phyloP scores from a whole-genome alignment of 345 rosid genomes.

The Hypericum perforatum region DNA sequence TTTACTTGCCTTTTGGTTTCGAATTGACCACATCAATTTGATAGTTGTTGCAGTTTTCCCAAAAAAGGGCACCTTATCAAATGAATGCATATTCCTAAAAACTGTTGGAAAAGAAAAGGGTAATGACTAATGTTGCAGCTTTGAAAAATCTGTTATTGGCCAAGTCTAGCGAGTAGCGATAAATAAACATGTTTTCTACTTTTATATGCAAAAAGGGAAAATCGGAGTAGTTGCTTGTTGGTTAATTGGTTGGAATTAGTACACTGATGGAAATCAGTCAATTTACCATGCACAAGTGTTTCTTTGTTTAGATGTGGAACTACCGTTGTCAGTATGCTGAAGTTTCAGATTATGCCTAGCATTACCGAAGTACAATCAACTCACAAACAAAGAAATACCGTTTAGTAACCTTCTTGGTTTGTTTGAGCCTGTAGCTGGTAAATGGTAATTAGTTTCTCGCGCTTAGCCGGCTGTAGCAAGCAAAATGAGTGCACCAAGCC shows the following conservation, averaged over 20 bases:
- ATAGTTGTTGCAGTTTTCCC: slow-evolving; percentile 10
- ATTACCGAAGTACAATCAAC: no score
- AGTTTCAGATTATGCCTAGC: no score
- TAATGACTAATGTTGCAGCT: neutral
- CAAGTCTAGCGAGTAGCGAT: neutral
- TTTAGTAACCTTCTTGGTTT: no score
- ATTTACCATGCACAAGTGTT: no score
- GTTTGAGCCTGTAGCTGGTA: no score
- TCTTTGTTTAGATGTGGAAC: no score
- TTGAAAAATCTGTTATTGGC: neutral
- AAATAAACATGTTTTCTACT: neutral
- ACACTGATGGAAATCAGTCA: no score
- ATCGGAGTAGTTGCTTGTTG: neutral
- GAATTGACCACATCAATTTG: slow-evolving; percentile 4
- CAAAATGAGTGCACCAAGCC: no score
- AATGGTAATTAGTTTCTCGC: no score
- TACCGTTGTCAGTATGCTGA: no score
- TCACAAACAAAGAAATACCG: no score
- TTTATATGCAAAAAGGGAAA: neutral
- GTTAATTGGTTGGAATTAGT: neutral
- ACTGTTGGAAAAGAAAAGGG: neutral
- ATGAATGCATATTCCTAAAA: neutral
- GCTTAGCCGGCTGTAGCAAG: no score
- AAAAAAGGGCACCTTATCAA: neutral
- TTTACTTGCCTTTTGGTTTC: neutral